These are phyloP conservation scores for Aspergillus tamarii DNA, from an alignment of 2,329 filamentous ascomycete genomes.

Conservation along the genomic window DNA sequence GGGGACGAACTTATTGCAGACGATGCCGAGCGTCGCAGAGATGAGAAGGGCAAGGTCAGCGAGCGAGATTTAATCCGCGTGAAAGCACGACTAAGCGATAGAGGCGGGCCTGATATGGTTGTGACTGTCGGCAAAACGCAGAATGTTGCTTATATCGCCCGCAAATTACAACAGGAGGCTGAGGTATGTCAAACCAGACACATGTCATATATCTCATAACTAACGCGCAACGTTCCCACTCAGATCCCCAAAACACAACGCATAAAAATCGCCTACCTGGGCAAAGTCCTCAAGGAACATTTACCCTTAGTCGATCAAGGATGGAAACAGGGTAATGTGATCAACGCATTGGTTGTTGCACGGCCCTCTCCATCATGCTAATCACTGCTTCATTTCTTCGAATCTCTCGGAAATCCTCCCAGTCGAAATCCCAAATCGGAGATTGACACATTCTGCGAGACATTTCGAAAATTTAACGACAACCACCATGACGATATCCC, in stretches of 20 bases:
- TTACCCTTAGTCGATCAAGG: slow-evolving; percentile 68
- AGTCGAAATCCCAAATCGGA: not conserved
- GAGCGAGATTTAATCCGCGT: slow-evolving; percentile 61
- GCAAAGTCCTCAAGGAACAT: slow-evolving; percentile 74
- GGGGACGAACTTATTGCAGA: slow-evolving; percentile 42
- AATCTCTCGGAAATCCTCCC: not conserved
- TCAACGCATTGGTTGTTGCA: slow-evolving; percentile 72
- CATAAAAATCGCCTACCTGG: slow-evolving; percentile 77
- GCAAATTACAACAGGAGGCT: slow-evolving; percentile 65
- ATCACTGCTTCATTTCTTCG: not conserved
- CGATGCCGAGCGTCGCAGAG: slow-evolving; percentile 47
- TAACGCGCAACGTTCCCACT: slow-evolving; percentile 5
- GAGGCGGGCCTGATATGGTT: slow-evolving; percentile 63
- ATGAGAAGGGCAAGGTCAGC: slow-evolving; percentile 65
- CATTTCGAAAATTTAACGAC: slow-evolving; percentile 1
- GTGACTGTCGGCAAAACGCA: slow-evolving; percentile 63
- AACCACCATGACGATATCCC: slow-evolving; percentile 6
- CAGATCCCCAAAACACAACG: slow-evolving; percentile 63
- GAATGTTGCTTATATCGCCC: slow-evolving; percentile 64
- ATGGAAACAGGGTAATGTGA: slow-evolving; percentile 73
- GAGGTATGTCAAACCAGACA: slow-evolving; percentile 55
- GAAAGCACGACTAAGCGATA: slow-evolving; percentile 68
- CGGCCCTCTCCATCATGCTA: slow-evolving; percentile 4
- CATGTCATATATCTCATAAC: slow-evolving; percentile 5
- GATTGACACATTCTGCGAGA: not conserved